These are phyloP conservation scores for Ceratobasidium sp. DNA, from an alignment of 1,284 basidiomycete species.

Conservation along the genomic window DNA sequence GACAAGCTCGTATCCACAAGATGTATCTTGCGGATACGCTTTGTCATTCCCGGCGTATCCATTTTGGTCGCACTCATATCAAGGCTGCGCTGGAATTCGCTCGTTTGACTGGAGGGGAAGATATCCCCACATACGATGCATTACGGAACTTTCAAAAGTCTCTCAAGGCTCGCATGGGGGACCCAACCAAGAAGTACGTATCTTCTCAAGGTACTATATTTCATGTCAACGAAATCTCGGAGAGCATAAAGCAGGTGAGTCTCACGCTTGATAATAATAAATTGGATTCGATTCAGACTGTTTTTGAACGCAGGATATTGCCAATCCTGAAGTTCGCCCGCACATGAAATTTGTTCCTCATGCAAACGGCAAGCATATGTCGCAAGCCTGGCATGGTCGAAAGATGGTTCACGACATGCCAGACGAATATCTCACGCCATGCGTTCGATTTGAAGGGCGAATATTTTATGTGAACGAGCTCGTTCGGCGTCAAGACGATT, in stretches of 20 bases:
- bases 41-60: background rate
- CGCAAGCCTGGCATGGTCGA: slow-evolving; percentile 35
- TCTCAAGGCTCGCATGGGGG: background rate
- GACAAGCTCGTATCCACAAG: background rate
- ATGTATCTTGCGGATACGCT: slow-evolving; percentile 26
- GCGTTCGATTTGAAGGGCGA: background rate
- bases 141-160: background rate
- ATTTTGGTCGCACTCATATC: slow-evolving; percentile 14
- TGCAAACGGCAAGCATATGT: slow-evolving; percentile 12
- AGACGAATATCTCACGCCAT: background rate
- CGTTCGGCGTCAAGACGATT: background rate
- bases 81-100: slow-evolving; percentile 2
- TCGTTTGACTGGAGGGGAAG: background rate
- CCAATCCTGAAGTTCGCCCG: slow-evolving; percentile 35
- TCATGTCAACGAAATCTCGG: slow-evolving; percentile 24
- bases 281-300: background rate
- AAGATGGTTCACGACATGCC: slow-evolving; percentile 3
- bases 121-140: slow-evolving; percentile 9
- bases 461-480: slow-evolving; percentile 20
- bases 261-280: too few relatives aligned
- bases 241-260: slow-evolving; percentile 18
- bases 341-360: slow-evolving; percentile 41
- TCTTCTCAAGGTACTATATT: slow-evolving; percentile 1
- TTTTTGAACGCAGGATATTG: slow-evolving; percentile 34
- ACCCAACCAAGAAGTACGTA: background rate